Evolutionary conservation across 805 yeast species (phyloP).

Genomic region (Kodamaea kaohsiungensis): DNA sequence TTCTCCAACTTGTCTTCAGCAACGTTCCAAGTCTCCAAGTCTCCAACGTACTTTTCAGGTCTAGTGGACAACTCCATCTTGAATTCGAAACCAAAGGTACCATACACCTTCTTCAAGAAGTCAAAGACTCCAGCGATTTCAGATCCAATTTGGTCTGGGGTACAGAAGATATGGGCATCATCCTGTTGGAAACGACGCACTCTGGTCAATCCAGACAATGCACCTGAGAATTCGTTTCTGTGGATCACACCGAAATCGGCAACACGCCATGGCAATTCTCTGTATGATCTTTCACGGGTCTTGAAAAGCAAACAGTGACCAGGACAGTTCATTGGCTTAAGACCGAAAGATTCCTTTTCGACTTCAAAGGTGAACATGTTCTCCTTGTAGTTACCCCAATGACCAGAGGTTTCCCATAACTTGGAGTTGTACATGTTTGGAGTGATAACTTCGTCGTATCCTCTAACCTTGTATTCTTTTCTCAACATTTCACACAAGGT

Average conservation of each 20-base stretch:
- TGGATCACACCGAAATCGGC: slow-evolving; percentile 98
- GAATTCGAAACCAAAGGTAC: slow-evolving; percentile 91
- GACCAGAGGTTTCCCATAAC: slow-evolving; percentile 98
- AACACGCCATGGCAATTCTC: slow-evolving; percentile 98
- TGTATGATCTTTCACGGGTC: slow-evolving; percentile 89
- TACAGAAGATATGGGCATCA: slow-evolving; percentile 98
- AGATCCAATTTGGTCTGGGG: slow-evolving; percentile 81
- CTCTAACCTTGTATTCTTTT: slow-evolving; percentile 86
- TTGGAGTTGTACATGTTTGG: slow-evolving; percentile 98
- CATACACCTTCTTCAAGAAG: slow-evolving; percentile 82
- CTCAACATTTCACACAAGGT: slow-evolving; percentile 78
- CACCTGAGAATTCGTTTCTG: slow-evolving; percentile 96
- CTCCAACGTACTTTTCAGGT: slow-evolving; percentile 96
- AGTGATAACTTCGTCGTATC: slow-evolving; percentile 97
- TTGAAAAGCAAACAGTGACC: slow-evolving; percentile 94
- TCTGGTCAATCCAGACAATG: slow-evolving; percentile 86
- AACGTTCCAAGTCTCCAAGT: slow-evolving; percentile 86
- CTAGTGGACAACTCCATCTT: slow-evolving; percentile 96
- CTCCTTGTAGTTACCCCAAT: slow-evolving; percentile 97
- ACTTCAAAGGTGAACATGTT: slow-evolving; percentile 97
- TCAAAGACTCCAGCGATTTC: slow-evolving; percentile 86
- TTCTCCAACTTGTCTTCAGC: slow-evolving; percentile 85
- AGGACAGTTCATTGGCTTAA: slow-evolving; percentile 93
- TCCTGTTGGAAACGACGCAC: slow-evolving; percentile 99
- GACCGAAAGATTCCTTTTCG: slow-evolving; percentile 92